These are phyloP conservation scores for Mycena pura DNA, from an alignment of 768 basidiomycete genomes.

Conservation along the genomic window DNA sequence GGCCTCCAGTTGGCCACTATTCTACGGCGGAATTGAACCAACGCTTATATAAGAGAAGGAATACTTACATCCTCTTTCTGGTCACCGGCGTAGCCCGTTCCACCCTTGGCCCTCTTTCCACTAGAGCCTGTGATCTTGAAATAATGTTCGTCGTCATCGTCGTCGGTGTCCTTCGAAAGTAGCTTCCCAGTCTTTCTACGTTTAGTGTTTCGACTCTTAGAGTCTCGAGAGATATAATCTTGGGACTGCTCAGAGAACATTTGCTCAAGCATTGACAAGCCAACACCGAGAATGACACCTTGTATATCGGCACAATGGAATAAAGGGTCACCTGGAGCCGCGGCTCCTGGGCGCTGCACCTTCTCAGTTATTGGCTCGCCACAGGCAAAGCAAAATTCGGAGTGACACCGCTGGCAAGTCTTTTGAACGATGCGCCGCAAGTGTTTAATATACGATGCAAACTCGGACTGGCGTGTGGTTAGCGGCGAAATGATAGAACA, in stretches of 20 bases:
- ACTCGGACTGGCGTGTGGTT: slow-evolving; percentile 62
- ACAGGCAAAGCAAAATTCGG: slow-evolving; percentile 76
- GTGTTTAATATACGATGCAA: slow-evolving; percentile 71
- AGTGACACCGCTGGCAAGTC: slow-evolving; percentile 67
- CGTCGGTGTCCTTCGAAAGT: slow-evolving; percentile 26
- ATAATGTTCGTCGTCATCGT: slow-evolving; percentile 54
- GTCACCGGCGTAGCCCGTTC: slow-evolving; percentile 88
- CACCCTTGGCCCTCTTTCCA: slow-evolving; percentile 76
- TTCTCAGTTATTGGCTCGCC: slow-evolving; percentile 66
- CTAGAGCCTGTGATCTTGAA: slow-evolving; percentile 43
- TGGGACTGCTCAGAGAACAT: slow-evolving; percentile 64
- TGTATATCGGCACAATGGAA: slow-evolving; percentile 92
- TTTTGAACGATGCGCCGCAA: slow-evolving; percentile 63
- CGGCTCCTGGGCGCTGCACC: slow-evolving; percentile 49
- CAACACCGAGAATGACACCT: slow-evolving; percentile 90
- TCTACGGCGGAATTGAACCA: slow-evolving; percentile 48
- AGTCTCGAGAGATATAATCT: slow-evolving; percentile 43
- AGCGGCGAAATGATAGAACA: slow-evolving; percentile 11
- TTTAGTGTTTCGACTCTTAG: slow-evolving; percentile 47
- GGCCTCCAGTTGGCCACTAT: slow-evolving; percentile 81
- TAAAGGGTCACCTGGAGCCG: slow-evolving; percentile 60
- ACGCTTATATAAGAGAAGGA: not conserved
- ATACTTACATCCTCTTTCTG: slow-evolving; percentile 81
- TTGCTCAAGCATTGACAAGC: slow-evolving; percentile 85
- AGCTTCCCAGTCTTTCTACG: slow-evolving; percentile 50